phyloP scores from a whole-genome alignment of 805 yeast species.

The Yarrowia keelungensis region DNA sequence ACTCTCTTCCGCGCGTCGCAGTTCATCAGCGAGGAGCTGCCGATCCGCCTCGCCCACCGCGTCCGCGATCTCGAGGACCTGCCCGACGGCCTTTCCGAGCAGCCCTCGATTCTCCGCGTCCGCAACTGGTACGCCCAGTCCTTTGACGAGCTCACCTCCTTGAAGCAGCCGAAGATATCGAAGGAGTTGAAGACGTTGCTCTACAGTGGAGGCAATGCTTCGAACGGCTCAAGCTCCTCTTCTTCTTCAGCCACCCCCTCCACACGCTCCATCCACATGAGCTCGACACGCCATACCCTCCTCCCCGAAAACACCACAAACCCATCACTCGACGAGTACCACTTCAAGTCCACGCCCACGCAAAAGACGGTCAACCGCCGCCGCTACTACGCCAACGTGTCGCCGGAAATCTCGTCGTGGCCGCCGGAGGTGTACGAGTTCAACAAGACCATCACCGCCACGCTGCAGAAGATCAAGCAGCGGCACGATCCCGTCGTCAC shows the following conservation, averaged over 20 bases:
- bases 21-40: conserved; percentile 84
- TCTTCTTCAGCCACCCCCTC: background rate
- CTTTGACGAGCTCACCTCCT: conserved; percentile 73
- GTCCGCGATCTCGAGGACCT: conserved; percentile 83
- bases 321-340: conserved; percentile 40
- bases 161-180: conserved; percentile 64
- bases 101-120: conserved; percentile 78
- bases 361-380: conserved; percentile 43
- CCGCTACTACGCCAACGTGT: conserved; percentile 60
- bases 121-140: conserved; percentile 91
- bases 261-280: conserved; percentile 21
- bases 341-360: conserved; percentile 33
- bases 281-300: conserved; percentile 23
- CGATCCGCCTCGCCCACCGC: conserved; percentile 83
- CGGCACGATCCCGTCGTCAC: conserved; percentile 94
- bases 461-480: conserved; percentile 73
- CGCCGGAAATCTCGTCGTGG: conserved; percentile 64
- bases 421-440: conserved; percentile 77
- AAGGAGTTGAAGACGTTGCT: conserved; percentile 49
- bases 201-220: conserved; percentile 44
- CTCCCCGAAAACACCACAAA: conserved; percentile 41
- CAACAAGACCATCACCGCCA: conserved; percentile 69
- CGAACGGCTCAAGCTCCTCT: conserved; percentile 2
- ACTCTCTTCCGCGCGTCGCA: conserved; percentile 81
- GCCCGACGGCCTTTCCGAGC: conserved; percentile 73